Evolutionary conservation across 768 basidiomycete genomes (phyloP).

Genomic region (Scleroderma citrinum): DNA sequence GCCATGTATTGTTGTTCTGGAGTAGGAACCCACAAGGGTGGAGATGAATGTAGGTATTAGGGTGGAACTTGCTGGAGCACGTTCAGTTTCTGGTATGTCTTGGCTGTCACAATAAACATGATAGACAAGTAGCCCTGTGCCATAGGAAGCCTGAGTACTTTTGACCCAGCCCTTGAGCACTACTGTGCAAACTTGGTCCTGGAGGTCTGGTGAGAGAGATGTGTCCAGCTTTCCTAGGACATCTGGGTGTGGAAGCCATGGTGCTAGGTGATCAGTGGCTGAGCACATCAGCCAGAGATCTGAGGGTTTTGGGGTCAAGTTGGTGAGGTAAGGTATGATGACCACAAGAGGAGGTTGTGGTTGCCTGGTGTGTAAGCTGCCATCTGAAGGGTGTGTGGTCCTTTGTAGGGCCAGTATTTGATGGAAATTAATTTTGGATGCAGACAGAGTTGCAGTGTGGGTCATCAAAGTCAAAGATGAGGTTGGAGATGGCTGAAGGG

Average conservation of each 20-base stretch:
- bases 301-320: conserved; percentile 13
- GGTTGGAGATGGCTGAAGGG: conserved; percentile 12
- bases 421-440: neutral
- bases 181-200: neutral
- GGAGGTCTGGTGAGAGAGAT: neutral
- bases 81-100: conserved; percentile 6
- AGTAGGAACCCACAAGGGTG: conserved; percentile 4
- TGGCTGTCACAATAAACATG: conserved; percentile 37
- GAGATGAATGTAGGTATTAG: neutral
- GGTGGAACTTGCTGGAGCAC: conserved; percentile 1
- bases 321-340: conserved; percentile 6
- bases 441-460: neutral
- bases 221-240: neutral
- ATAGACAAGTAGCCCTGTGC: conserved; percentile 32
- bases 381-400: too few species aligned
- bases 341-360: neutral
- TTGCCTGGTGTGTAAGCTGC: too few species aligned
- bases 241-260: conserved; percentile 14
- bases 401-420: too few species aligned
- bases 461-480: conserved; percentile 3
- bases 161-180: conserved; percentile 22
- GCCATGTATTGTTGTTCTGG: conserved; percentile 3
- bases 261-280: conserved; percentile 17
- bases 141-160: conserved; percentile 31
- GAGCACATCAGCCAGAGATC: conserved; percentile 21